phyloP scores from a whole-genome alignment of 2,329 filamentous ascomycete genomes.

The Phialocephala sp. region DNA sequence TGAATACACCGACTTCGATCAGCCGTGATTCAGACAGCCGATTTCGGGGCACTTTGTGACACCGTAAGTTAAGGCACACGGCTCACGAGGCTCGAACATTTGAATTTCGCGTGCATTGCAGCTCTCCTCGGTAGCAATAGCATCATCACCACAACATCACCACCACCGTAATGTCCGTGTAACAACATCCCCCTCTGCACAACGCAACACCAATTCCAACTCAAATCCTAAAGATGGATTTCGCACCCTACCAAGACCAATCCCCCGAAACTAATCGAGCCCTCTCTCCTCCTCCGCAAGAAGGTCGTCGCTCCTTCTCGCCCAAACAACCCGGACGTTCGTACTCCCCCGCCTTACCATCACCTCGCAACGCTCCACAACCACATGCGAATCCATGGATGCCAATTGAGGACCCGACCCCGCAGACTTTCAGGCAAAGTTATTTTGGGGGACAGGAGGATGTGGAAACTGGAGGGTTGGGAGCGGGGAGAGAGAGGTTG shows the following conservation, averaged over 20 bases:
- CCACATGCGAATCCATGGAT: conserved; percentile 43
- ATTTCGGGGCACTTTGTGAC: conserved; percentile 5
- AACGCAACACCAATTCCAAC: conserved; percentile 3
- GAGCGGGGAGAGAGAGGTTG: conserved; percentile 56
- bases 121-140: not conserved
- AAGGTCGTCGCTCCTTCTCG: conserved; percentile 57
- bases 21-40: conserved; percentile 10
- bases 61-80: not conserved
- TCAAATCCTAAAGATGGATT: conserved; percentile 72
- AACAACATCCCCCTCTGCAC: not conserved
- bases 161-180: not conserved
- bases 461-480: conserved; percentile 25
- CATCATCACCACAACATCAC: conserved; percentile 8
- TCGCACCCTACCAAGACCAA: conserved; percentile 95
- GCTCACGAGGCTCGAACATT: conserved; percentile 22
- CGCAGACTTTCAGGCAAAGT: conserved; percentile 29
- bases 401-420: conserved; percentile 27
- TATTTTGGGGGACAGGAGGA: conserved; percentile 17
- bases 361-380: conserved; percentile 48
- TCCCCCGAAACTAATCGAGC: conserved; percentile 84
- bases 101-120: conserved; percentile 16
- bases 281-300: conserved; percentile 68
- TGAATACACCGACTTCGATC: conserved; percentile 14
- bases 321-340: conserved; percentile 44
- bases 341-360: conserved; percentile 57